Conservation (phyloP, 495 filamentous ascomycete species). For the Talaromyces ruber region DNA sequence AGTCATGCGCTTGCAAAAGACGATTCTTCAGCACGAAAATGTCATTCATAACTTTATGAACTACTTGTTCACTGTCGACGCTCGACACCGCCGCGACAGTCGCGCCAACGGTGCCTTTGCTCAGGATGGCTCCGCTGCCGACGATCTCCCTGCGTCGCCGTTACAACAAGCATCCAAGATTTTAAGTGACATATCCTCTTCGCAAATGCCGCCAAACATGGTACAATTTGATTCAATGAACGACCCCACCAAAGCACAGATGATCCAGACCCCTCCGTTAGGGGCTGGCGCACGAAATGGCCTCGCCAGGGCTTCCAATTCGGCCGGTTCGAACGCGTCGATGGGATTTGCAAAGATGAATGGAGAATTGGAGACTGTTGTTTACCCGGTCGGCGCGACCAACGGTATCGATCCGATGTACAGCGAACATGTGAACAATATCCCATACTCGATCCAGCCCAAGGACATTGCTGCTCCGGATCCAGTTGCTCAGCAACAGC, state of each 20-base stretch:
- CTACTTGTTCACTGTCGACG: constrained; percentile 58
- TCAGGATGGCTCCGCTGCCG: constrained; percentile 29
- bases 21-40: constrained; percentile 73
- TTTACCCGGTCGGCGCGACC: constrained; percentile 83
- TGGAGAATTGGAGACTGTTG: constrained; percentile 67
- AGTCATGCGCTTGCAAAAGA: constrained; percentile 79
- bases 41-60: constrained; percentile 69
- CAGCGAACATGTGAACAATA: constrained; percentile 86
- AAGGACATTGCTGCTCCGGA: constrained; percentile 46
- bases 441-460: constrained; percentile 68
- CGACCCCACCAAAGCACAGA: constrained; percentile 52
- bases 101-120: constrained; percentile 42
- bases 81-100: constrained; percentile 55
- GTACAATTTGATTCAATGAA: constrained; percentile 68
- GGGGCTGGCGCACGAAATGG: constrained; percentile 31
- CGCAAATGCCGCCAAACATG: constrained; percentile 64
- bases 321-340: constrained; percentile 39
- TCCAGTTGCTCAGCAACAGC: constrained; percentile 5
- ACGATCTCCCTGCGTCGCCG: constrained; percentile 72
- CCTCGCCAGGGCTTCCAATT: constrained; percentile 32
- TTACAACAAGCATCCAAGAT: constrained; percentile 86
- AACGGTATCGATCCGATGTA: constrained; percentile 94
- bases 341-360: constrained; percentile 44
- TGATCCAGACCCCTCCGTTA: constrained; percentile 37
- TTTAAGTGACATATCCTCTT: constrained; percentile 59